Evolutionary conservation across 805 yeast genomes (phyloP).

Genomic region (Candida berthetii): DNA sequence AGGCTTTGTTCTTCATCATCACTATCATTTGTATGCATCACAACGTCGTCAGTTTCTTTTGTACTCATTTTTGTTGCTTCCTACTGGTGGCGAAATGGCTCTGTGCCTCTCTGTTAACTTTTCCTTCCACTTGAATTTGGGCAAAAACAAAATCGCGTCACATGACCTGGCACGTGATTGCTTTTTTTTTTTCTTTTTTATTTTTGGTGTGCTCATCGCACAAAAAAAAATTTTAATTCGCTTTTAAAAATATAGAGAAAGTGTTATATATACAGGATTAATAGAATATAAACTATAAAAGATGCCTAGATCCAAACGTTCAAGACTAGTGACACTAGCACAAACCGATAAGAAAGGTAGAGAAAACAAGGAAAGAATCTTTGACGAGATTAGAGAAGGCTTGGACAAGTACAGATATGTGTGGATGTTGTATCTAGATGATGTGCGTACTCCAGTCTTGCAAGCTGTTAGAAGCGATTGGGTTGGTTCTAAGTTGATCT

Average conservation of each 20-base stretch:
- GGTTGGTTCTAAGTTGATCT: constrained; percentile 81
- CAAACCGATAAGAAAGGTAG: constrained; percentile 95
- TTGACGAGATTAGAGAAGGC: constrained; percentile 81
- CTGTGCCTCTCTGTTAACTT: too few relatives aligned
- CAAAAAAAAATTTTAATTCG: too few relatives aligned
- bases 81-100: too few relatives aligned
- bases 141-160: too few relatives aligned
- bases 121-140: too few relatives aligned
- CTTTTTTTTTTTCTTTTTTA: too few relatives aligned
- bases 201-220: too few relatives aligned
- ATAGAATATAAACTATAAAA: constrained; percentile 10
- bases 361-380: constrained; percentile 85
- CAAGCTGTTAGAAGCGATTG: constrained; percentile 92
- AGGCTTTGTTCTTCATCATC: constrained; percentile 25
- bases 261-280: background rate
- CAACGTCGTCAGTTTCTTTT: background rate
- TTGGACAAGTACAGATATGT: constrained; percentile 72
- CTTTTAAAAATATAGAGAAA: background rate
- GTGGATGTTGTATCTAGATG: constrained; percentile 84
- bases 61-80: background rate
- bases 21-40: constrained; percentile 14
- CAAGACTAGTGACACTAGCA: constrained; percentile 91
- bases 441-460: constrained; percentile 92
- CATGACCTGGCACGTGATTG: too few relatives aligned
- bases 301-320: constrained; percentile 97